Percentiles rank a stretch among this genome's conserved stretches.
Conservation (phyloP, 2,329 filamentous ascomycete species). For the Cucurbitaria berberidis region DNA sequence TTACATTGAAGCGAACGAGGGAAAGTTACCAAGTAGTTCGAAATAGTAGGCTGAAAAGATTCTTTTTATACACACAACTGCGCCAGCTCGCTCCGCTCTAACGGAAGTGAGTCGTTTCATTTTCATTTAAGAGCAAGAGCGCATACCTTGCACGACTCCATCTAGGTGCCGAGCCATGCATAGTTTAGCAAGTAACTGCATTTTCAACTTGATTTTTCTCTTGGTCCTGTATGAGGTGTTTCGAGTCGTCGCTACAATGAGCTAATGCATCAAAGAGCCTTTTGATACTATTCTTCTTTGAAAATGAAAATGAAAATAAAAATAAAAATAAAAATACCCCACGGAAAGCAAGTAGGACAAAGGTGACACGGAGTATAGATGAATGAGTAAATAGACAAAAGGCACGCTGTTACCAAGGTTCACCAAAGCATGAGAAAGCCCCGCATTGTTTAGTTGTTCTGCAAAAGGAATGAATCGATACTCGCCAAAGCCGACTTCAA, state of each 20-base stretch:
- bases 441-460: not conserved
- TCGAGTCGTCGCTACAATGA: not conserved
- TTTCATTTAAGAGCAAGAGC: not conserved
- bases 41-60: not conserved
- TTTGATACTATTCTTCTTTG: no score
- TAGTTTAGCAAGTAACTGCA: not conserved
- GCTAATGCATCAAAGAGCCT: not conserved
- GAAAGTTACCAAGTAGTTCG: conserved; percentile 42
- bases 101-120: not conserved
- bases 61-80: not conserved
- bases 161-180: not conserved
- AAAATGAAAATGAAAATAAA: no score
- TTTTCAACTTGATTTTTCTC: not conserved
- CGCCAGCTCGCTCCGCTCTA: not conserved
- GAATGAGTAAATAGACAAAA: not conserved
- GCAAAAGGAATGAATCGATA: conserved; percentile 19
- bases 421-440: not conserved
- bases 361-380: not conserved
- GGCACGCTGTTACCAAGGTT: no score
- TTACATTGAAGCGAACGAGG: conserved; percentile 79
- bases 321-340: no score
- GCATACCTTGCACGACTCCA: not conserved
- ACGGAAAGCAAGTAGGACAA: not conserved
- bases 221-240: not conserved
- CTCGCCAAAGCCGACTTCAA: conserved; percentile 24